These are phyloP conservation scores for Dalbergia oliveri DNA, from an alignment of 306 rosid species.

Conservation along the genomic window DNA sequence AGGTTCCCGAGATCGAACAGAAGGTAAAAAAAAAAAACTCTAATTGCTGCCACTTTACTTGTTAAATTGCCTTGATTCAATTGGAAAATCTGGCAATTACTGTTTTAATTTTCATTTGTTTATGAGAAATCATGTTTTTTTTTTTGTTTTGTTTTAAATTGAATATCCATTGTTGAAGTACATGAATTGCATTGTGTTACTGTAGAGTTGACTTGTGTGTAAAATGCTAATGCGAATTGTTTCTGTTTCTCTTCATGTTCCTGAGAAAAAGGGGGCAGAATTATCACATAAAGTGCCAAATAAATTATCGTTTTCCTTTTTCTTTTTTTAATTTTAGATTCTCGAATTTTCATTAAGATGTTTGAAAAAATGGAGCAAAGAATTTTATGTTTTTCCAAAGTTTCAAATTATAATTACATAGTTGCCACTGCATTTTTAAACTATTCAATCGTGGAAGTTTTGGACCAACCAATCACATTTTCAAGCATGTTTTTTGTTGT, in stretches of 20 bases:
- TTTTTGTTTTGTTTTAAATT: conserved; percentile 7
- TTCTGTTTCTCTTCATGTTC: conserved; percentile 1
- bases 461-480: not conserved
- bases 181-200: conserved; percentile 7
- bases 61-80: conserved; percentile 13
- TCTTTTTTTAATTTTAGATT: not conserved
- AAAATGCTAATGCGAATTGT: too few species aligned
- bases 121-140: conserved; percentile 2
- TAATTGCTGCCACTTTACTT: not conserved
- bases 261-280: not conserved
- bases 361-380: not conserved
- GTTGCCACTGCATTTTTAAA: conserved; percentile 9
- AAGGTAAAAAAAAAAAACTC: conserved; percentile 62
- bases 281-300: not conserved
- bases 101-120: conserved; percentile 5
- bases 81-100: not conserved
- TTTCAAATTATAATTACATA: not conserved
- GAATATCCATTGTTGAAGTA: conserved; percentile 22
- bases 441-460: not conserved
- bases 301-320: not conserved
- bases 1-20: conserved; percentile 99
- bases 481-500: too few species aligned
- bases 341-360: not conserved
- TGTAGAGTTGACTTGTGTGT: conserved; percentile 20
- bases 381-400: not conserved